A percentile compares a stretch with the other conserved stretches of the same genome.
These are phyloP conservation scores for Anisodus acutangulus DNA, from an alignment of 257 asterid species.

Conservation along the genomic window DNA sequence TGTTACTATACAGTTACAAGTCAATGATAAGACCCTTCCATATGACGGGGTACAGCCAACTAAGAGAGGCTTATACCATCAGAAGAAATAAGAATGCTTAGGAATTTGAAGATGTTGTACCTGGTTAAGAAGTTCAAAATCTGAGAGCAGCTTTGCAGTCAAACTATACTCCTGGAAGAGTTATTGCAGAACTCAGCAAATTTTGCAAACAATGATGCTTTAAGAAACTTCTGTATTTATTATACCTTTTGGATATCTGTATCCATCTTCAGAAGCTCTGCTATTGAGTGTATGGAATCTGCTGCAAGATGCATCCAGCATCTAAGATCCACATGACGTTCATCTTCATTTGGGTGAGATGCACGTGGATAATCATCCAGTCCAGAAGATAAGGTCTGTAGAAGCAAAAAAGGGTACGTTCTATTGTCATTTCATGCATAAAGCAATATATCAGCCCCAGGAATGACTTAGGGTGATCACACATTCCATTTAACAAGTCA, in stretches of 20 bases:
- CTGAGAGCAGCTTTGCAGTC: slow-evolving; percentile 79
- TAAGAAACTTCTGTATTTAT: not conserved
- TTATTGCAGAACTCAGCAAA: slow-evolving; percentile 36
- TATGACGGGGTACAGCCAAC: not conserved
- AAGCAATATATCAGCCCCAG: not conserved
- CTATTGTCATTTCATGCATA: not conserved
- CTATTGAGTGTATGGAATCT: slow-evolving; percentile 88
- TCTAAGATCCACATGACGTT: slow-evolving; percentile 96
- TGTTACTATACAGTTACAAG: not conserved
- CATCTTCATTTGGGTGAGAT: slow-evolving; percentile 93
- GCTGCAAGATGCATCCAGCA: slow-evolving; percentile 99
- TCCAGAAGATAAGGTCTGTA: slow-evolving; percentile 91
- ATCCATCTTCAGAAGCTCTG: slow-evolving; percentile 74
- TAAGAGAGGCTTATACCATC: not conserved
- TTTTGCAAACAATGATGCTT: slow-evolving; percentile 6
- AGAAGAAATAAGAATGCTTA: not conserved
- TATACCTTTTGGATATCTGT: slow-evolving; percentile 19
- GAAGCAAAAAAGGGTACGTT: slow-evolving; percentile 33
- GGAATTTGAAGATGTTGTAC: slow-evolving; percentile 38
- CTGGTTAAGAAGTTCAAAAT: slow-evolving; percentile 89
- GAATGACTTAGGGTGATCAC: not conserved
- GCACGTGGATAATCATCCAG: slow-evolving; percentile 99
- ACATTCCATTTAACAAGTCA: not conserved
- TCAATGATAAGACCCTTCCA: not conserved
- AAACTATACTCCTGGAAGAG: slow-evolving; percentile 68